Evolutionary conservation across 2,329 filamentous ascomycete species (phyloP).

Genomic region (Corynespora cassiicola): DNA sequence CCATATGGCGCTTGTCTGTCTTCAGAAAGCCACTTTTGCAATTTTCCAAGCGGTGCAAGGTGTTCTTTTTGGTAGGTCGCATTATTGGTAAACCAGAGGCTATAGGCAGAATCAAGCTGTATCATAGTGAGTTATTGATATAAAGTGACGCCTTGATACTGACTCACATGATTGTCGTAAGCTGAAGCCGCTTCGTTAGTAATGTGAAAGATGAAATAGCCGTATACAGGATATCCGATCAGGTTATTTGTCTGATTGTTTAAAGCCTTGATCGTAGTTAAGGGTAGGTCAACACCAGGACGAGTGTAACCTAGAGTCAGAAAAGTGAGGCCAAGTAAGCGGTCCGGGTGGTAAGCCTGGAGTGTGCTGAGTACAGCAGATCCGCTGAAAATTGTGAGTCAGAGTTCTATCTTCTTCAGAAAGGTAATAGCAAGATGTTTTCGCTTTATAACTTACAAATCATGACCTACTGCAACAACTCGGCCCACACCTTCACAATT

Average conservation of each 20-base stretch:
- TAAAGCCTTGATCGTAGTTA: too few species aligned
- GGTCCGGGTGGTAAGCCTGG: too few species aligned
- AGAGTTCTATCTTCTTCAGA: background rate
- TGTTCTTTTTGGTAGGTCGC: conserved; percentile 2
- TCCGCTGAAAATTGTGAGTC: too few species aligned
- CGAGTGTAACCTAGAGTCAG: too few species aligned
- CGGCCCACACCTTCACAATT: conserved; percentile 1
- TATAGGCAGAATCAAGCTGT: too few species aligned
- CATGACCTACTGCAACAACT: background rate
- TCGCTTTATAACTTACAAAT: conserved; percentile 4
- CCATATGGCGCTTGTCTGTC: conserved; percentile 3
- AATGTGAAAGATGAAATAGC: background rate
- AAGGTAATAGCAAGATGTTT: background rate
- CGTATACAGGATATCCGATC: conserved; percentile 1
- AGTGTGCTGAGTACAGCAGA: too few species aligned
- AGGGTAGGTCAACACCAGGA: too few species aligned
- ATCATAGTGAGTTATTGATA: too few species aligned
- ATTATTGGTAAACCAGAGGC: too few species aligned
- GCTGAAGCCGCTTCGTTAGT: background rate
- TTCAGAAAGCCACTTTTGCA: background rate
- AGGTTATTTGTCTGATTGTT: background rate
- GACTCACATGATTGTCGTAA: conserved; percentile 1
- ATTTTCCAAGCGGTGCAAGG: background rate
- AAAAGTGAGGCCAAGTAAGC: too few species aligned
- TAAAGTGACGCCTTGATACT: too few species aligned